Base-by-base conservation (phyloP, 164 flowering plant species). In the Macadamia integrifolia region DNA sequence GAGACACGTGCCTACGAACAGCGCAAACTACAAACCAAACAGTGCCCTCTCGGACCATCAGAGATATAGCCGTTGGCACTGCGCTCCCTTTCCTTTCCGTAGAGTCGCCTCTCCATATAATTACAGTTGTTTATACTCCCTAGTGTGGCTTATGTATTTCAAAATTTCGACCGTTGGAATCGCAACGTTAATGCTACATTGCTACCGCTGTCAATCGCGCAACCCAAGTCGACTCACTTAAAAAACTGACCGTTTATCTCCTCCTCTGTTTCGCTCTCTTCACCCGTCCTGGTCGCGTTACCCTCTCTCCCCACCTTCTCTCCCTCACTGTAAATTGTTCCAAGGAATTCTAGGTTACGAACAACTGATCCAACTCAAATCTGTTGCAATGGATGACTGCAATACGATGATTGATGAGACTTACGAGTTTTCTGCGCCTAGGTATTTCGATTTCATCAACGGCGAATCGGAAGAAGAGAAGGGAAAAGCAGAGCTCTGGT, bases 391-490 rank as follows among this genome's bases (percentile, higher is more conserved):
- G 4, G n/a, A 52, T 15, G 72, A 48, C 5, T 2, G 3, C 5
- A 35, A 35, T 6, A 23, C 57, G 35, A 60, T 83, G 79, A 80
- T 88, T 30, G 97, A 92, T 61, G 87, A 83, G 68, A 64, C 64
- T 2, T 94, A 90, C 71, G 98, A 94, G 75, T 94, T 90, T 72
- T 82, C 88, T 1, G 97, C 98, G 1, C 96, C 98, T 0, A 62
- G 71, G 0, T 92, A 84, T 79, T 92, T 75, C 58, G 97, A 94
- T 65, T 92, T 94, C 82, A 65, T 79, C 7, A 67, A 66, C 0
- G 95, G 80, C 1, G 98, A 94, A 58, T 60, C 89, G 3, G 86
- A 86, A 3, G 89, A 85, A 1, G 97, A 90, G 8, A 58, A 63
- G 50, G 76, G 75, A 10, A 64, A 17, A 50, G 96, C 97, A 5